These are phyloP conservation scores for Ceratobasidium sp. DNA, from an alignment of 1,284 basidiomycete genomes.

Conservation along the genomic window DNA sequence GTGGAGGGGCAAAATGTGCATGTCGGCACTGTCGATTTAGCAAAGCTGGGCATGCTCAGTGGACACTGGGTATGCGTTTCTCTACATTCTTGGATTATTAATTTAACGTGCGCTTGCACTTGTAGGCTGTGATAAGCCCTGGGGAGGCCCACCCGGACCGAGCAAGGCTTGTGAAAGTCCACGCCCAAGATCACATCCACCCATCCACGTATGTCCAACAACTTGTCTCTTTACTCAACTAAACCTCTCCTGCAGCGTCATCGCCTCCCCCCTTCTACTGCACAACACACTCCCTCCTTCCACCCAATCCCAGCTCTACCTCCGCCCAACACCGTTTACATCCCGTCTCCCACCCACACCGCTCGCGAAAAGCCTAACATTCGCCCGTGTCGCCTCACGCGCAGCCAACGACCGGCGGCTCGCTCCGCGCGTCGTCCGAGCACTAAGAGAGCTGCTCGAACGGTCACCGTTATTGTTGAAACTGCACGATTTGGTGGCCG, in stretches of 20 bases:
- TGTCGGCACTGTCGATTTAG: conserved; percentile 71
- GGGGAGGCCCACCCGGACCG: conserved; percentile 41
- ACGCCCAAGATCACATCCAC: conserved; percentile 63
- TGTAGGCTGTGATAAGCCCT: conserved; percentile 45
- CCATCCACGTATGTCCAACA: conserved; percentile 51
- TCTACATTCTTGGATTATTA: background rate
- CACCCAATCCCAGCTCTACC: conserved; percentile 50
- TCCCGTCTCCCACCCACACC: conserved; percentile 70
- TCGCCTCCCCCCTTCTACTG: conserved; percentile 68
- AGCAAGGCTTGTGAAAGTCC: conserved; percentile 64
- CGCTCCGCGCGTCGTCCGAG: conserved; percentile 74
- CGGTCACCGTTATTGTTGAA: conserved; percentile 57
- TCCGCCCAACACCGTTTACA: conserved; percentile 57
- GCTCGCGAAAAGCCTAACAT: conserved; percentile 74
- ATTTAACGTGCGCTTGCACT: conserved; percentile 42
- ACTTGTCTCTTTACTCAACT: background rate
- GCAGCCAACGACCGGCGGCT: conserved; percentile 78
- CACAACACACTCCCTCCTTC: conserved; percentile 60
- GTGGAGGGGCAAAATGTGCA: conserved; percentile 56
- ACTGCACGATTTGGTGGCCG: conserved; percentile 45
- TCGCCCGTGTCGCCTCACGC: conserved; percentile 87
- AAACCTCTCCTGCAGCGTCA: conserved; percentile 7
- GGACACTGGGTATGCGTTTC: conserved; percentile 87
- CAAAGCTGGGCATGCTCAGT: conserved; percentile 78
- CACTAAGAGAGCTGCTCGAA: conserved; percentile 76